Base-by-base conservation (phyloP, 2,329 filamentous ascomycete genomes). In the Colletotrichum noveboracense region DNA sequence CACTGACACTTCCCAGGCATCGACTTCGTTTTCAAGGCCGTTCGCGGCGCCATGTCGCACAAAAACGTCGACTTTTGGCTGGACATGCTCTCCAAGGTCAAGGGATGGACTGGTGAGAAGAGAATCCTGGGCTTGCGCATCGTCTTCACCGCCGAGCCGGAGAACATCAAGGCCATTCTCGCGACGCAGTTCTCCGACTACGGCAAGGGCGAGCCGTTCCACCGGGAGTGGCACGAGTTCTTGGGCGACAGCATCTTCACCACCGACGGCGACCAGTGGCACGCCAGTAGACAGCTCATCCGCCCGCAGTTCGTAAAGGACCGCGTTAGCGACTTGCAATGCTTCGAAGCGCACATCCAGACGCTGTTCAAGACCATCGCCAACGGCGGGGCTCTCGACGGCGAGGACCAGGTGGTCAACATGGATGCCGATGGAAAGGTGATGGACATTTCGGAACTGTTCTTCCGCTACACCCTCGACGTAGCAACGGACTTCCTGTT, bases 131-230 rank as follows among this genome's bases (percentile, higher is more conserved):
- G 89, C 64, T 82, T 86, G 64, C 91, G 94, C n/a, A 83, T 93
- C 26, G 83, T 97, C 75, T 89, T 97, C 80, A 98, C 96, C 0
- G 91, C 91, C 7, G 95, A 98, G 79, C 94, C 94, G 1, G 95
- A 97, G 80, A 98, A 98, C 82, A 94, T 98, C 86, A 98, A 98
- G 84, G 95, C 96, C 7, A 89, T 98, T 26, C 88, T 98, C n/a
- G 94, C 96, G 0, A 94, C 93, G 2, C 95, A 98, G 81, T 98
- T 98, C 81, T 71, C 79, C 55, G 94, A 98, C 81, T 98, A 93
- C 81, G 96, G 96, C 79, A 96, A 98, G 82, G 95, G 96, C 8
- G 85, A 92, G 77, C 84, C 88, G 26, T 98, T 98, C 85, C 93
- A 96, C 79, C 79, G 84, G 10, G 93, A 96, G 67, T 97, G 94